Percentiles rank a stretch among this genome's conserved stretches.
Conservation (phyloP, 352 stramenopile genomes). For the Albugo candida region DNA sequence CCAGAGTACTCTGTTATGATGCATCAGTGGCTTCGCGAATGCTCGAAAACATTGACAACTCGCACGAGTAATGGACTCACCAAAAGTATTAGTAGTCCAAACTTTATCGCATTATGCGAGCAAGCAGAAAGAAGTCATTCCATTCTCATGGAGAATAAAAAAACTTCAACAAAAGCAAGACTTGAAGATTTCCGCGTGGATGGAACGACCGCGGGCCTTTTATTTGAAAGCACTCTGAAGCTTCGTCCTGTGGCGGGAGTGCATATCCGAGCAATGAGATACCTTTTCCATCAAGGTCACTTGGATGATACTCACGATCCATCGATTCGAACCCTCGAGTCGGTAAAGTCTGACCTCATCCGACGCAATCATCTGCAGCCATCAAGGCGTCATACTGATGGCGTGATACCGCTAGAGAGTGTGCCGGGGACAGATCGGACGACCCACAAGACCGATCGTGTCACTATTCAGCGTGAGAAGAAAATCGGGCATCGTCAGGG, state of each 20-base stretch:
- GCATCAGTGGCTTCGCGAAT: slow-evolving; percentile 38
- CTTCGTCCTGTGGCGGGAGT: slow-evolving; percentile 32
- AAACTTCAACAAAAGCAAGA: slow-evolving; percentile 1
- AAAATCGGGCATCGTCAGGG: slow-evolving; percentile 22
- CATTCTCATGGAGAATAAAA: slow-evolving; percentile 17
- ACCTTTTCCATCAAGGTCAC: slow-evolving; percentile 44
- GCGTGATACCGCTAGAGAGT: no score
- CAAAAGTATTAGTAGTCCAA: background rate
- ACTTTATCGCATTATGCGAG: background rate
- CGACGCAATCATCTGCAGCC: no score
- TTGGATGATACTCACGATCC: no score
- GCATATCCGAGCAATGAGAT: slow-evolving; percentile 32
- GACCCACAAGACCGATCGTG: no score
- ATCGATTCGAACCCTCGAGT: no score
- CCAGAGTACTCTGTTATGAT: slow-evolving; percentile 28
- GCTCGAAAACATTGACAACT: slow-evolving; percentile 9
- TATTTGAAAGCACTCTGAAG: slow-evolving; percentile 59
- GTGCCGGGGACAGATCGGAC: no score
- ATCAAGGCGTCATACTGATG: no score
- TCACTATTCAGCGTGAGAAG: slow-evolving; percentile 13
- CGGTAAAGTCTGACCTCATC: no score
- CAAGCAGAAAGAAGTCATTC: slow-evolving; percentile 17
- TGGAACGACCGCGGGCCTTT: slow-evolving; percentile 29
- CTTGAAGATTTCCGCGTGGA: slow-evolving; percentile 44
- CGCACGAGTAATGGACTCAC: background rate